Base-by-base conservation (phyloP, 2,329 filamentous ascomycete species). In the Fusarium camptoceras region DNA sequence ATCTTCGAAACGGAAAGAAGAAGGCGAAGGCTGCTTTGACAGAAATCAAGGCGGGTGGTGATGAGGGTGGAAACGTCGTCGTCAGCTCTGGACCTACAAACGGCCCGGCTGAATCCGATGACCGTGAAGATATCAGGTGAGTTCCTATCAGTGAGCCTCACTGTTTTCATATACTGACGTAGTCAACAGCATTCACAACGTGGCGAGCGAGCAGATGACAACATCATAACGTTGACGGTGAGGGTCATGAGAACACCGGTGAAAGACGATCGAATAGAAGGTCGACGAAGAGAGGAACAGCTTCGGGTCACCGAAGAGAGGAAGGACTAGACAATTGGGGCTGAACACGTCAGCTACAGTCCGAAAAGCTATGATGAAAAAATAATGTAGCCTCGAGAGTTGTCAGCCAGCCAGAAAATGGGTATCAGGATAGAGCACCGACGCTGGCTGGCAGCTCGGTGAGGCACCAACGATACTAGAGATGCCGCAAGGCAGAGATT, bases 261-360 rank as follows among this genome's bases (percentile, higher is more conserved):
- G 84, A 75, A 93, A 92, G 5, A 83, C 86, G 49, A 84, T 89
- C 89, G 2, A 92, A 80, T 82, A 80, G 90, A 90, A 94, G 86
- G 2, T 90, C 87, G 1, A 91, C 91, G 16, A 94, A 78, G 68
- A 91, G 91, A 0, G 89, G 89, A 5, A 90, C 89, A 2, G 90
- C 85, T 1, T 91, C 20, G 93, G 78, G 0, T 91, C 90, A 77
- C 92, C 88, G 54, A 93, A 80, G 6, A 90, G 91, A 60, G 67
- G 92, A 88, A 64, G 94, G 82, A 87, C 92, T 91, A 27, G 87
- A 76, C 88, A 86, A 75, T 85, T 89, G 48, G 82, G 81, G 50
- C 87, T 88, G 76, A 93, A 91, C 2, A 91, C 91, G 2, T 85
- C 86, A 44, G 92, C 82, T 6, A 85, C 77, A 47, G 92, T 84